Conservation (phyloP, 73 alveolate species). For the Paramecium caudatum region DNA sequence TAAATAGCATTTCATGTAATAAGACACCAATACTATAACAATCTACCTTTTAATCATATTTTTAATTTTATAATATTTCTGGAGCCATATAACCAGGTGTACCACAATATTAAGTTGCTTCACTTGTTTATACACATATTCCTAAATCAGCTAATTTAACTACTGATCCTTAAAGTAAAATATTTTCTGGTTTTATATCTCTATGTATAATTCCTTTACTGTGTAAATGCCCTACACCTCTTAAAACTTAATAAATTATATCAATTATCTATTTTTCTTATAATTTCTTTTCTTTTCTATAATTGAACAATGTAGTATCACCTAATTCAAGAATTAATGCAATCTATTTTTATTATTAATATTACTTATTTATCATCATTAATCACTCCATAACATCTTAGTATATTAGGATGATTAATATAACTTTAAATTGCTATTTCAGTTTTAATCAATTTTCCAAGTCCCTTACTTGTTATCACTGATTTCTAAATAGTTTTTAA, state of each 20-base stretch:
- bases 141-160: slow-evolving; percentile 97
- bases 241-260: slow-evolving; percentile 74
- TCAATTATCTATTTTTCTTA: slow-evolving; percentile 5
- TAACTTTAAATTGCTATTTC: slow-evolving; percentile 12
- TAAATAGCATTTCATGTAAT: slow-evolving; percentile 8
- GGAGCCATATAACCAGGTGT: slow-evolving; percentile 65
- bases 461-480: background rate
- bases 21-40: slow-evolving; percentile 61
- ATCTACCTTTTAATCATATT: slow-evolving; percentile 46
- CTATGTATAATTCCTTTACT: slow-evolving; percentile 95
- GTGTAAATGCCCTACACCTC: slow-evolving; percentile 82
- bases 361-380: slow-evolving; percentile 54
- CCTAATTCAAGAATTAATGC: slow-evolving; percentile 23
- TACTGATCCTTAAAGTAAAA: slow-evolving; percentile 83
- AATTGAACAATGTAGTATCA: slow-evolving; percentile 25
- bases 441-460: background rate
- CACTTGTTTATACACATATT: slow-evolving; percentile 84
- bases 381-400: slow-evolving; percentile 18
- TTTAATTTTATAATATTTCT: background rate
- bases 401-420: background rate
- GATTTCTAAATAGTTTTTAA: slow-evolving; percentile 22
- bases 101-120: slow-evolving; percentile 47
- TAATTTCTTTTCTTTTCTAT: slow-evolving; percentile 3
- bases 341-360: background rate
- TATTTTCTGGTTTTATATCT: slow-evolving; percentile 96